phyloP scores from a whole-genome alignment of 2,329 filamentous ascomycete species.

The Beauveria caledonica region DNA sequence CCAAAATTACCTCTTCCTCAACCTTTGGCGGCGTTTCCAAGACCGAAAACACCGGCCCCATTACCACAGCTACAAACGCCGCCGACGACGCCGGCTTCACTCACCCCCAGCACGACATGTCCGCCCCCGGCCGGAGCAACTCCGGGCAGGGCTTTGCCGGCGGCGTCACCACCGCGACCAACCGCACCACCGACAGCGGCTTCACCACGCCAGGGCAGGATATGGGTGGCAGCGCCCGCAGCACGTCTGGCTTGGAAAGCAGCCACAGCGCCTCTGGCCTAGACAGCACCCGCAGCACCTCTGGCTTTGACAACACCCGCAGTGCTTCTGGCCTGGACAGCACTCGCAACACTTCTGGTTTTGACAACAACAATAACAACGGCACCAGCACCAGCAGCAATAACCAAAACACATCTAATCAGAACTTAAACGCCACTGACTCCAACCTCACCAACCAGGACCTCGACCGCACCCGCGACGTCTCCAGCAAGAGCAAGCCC shows the following conservation, averaged over 20 bases:
- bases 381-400: neutral
- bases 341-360: neutral
- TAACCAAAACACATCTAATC: too few species aligned
- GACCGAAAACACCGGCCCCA: slow-evolving; percentile 1
- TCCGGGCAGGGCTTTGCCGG: neutral
- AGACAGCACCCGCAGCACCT: neutral
- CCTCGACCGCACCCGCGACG: neutral
- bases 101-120: neutral
- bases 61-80: slow-evolving; percentile 5
- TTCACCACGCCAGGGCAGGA: slow-evolving; percentile 3
- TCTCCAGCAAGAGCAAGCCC: neutral
- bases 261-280: neutral
- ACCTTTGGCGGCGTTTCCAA: neutral
- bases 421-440: neutral
- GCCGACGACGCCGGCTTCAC: neutral
- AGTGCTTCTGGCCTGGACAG: neutral
- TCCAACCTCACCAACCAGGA: neutral
- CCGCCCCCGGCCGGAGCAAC: neutral
- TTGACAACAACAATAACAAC: neutral
- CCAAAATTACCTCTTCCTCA: neutral
- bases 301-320: neutral
- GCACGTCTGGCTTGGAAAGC: neutral
- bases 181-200: slow-evolving; percentile 2
- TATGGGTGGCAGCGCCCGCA: neutral
- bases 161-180: slow-evolving; percentile 1